Conservation (phyloP, 805 yeast species). For the Lipomyces starkeyi region DNA sequence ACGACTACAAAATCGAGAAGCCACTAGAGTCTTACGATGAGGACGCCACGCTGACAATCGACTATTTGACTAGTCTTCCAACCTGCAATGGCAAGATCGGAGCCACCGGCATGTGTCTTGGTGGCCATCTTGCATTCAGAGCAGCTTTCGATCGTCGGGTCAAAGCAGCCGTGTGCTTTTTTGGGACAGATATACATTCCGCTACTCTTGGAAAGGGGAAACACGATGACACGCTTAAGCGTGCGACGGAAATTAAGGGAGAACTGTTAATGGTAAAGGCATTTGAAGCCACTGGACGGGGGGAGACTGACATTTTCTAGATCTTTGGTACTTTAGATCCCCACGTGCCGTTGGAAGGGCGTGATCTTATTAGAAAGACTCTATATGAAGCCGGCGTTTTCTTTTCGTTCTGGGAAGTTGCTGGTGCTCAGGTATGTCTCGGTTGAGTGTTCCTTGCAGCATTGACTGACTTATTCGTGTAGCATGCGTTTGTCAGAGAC, state of each 20-base stretch:
- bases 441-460: background rate
- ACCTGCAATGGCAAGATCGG: slow-evolving; percentile 78
- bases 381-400: slow-evolving; percentile 64
- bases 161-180: slow-evolving; percentile 72
- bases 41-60: slow-evolving; percentile 68
- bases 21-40: slow-evolving; percentile 77
- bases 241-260: slow-evolving; percentile 59
- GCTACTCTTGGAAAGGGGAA: slow-evolving; percentile 67
- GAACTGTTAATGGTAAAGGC: slow-evolving; percentile 58
- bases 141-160: slow-evolving; percentile 68
- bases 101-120: slow-evolving; percentile 86
- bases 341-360: slow-evolving; percentile 79
- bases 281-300: background rate
- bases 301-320: background rate
- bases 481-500: slow-evolving; percentile 83
- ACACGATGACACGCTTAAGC: slow-evolving; percentile 67
- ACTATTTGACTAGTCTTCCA: slow-evolving; percentile 60
- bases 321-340: slow-evolving; percentile 80
- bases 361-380: slow-evolving; percentile 69
- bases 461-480: slow-evolving; percentile 41
- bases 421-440: slow-evolving; percentile 57
- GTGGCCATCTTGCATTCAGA: slow-evolving; percentile 81
- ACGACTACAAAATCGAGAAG: slow-evolving; percentile 66
- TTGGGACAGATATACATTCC: slow-evolving; percentile 79
- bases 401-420: slow-evolving; percentile 73